Evolutionary conservation across 495 filamentous ascomycete genomes (phyloP).

Genomic region (Letharia columbiana): DNA sequence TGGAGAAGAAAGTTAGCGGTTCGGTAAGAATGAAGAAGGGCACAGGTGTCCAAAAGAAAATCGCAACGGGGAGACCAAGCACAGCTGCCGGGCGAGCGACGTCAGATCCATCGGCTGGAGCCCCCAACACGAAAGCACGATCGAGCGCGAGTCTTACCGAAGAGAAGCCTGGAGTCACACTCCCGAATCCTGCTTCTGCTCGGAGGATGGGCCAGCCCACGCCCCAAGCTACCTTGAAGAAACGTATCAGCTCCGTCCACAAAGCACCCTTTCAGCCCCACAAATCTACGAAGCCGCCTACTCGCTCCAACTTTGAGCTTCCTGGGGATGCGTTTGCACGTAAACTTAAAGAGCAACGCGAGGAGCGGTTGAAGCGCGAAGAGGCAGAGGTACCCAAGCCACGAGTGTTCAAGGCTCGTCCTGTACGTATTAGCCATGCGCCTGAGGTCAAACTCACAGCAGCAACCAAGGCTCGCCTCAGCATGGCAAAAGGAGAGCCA

Average conservation of each 20-base stretch:
- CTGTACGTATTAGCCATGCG: slow-evolving; percentile 39
- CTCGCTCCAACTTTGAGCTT: slow-evolving; percentile 57
- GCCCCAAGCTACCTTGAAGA: background rate
- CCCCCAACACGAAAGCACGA: background rate
- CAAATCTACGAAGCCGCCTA: slow-evolving; percentile 54
- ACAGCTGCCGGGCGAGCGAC: background rate
- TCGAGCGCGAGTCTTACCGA: background rate
- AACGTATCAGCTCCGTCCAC: slow-evolving; percentile 32
- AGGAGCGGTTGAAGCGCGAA: slow-evolving; percentile 52
- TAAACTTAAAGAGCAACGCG: slow-evolving; percentile 56
- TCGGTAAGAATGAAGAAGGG: background rate
- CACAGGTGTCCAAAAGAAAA: background rate
- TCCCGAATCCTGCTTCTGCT: background rate
- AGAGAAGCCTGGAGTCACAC: background rate
- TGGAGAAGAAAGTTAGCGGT: background rate
- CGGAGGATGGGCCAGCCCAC: background rate
- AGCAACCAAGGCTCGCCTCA: slow-evolving; percentile 50
- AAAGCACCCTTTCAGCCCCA: slow-evolving; percentile 34
- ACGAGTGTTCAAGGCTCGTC: slow-evolving; percentile 56
- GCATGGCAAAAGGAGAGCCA: slow-evolving; percentile 25
- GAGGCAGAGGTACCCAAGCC: slow-evolving; percentile 42
- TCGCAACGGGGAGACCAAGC: background rate
- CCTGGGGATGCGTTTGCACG: slow-evolving; percentile 66
- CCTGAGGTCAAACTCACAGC: slow-evolving; percentile 40
- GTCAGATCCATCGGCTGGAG: slow-evolving; percentile 2